phyloP scores from a whole-genome alignment of 768 basidiomycete species.

The Naganishia vaughanmartiniae region DNA sequence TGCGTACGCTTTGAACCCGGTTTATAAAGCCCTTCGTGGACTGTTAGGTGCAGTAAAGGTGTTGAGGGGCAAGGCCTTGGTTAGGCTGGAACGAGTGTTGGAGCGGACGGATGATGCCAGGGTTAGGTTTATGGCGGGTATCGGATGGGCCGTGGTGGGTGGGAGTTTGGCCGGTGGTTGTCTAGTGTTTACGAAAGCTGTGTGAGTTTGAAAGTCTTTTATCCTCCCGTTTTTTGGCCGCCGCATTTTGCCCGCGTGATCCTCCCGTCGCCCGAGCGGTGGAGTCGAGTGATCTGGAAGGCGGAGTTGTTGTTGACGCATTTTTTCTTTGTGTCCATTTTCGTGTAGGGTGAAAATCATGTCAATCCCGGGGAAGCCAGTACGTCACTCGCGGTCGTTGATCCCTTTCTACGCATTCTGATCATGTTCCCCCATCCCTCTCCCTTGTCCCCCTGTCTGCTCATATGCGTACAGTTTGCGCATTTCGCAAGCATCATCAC shows the following conservation, averaged over 20 bases:
- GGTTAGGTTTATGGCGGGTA: conserved; percentile 84
- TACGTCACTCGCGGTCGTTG: background rate
- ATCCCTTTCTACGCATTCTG: background rate
- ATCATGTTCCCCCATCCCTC: background rate
- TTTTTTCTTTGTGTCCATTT: background rate
- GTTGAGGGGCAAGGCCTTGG: conserved; percentile 55
- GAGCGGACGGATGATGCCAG: conserved; percentile 77
- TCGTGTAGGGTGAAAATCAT: conserved; percentile 72
- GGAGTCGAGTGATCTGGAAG: too few relatives aligned
- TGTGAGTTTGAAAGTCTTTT: conserved; percentile 58
- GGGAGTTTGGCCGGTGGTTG: conserved; percentile 85
- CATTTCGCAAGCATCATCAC: conserved; percentile 77
- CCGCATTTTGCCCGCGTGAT: too few relatives aligned
- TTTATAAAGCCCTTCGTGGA: conserved; percentile 10
- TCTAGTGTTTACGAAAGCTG: conserved; percentile 78
- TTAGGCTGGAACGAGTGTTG: conserved; percentile 68
- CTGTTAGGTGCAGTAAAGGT: conserved; percentile 54
- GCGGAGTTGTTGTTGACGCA: conserved; percentile 24
- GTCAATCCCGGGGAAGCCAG: conserved; percentile 24
- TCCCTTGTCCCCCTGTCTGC: background rate
- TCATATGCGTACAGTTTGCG: conserved; percentile 59
- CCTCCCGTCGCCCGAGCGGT: too few relatives aligned
- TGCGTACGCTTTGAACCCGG: background rate
- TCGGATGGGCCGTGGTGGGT: conserved; percentile 90
- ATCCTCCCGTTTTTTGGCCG: conserved; percentile 18